Evolutionary conservation across 108 stramenopile species (phyloP).

Genomic region (Schizochytrium sp.): DNA sequence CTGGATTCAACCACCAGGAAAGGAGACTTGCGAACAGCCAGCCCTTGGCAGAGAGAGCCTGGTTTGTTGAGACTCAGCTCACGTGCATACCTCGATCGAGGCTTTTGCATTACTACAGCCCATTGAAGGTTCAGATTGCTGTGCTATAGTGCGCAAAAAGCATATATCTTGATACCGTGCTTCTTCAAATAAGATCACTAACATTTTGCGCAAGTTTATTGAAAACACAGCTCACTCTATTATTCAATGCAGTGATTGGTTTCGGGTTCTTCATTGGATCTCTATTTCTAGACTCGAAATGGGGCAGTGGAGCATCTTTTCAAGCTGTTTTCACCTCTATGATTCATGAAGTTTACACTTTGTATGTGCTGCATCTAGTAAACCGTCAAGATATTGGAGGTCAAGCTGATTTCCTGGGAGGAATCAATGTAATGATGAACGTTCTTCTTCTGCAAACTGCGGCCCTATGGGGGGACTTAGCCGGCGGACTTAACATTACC

Average conservation of each 20-base stretch:
- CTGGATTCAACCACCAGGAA: background rate
- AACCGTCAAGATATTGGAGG: background rate
- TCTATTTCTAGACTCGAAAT: slow-evolving; percentile 38
- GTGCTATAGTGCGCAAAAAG: too few species aligned
- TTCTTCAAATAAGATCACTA: too few species aligned
- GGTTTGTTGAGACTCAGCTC: too few species aligned
- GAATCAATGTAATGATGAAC: slow-evolving; percentile 21
- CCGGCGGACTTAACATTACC: background rate
- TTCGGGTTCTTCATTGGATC: slow-evolving; percentile 47
- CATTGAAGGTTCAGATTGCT: too few species aligned
- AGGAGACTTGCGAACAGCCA: background rate
- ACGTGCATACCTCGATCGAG: too few species aligned
- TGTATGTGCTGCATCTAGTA: slow-evolving; percentile 15
- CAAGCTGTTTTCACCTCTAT: slow-evolving; percentile 41
- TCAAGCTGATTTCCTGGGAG: slow-evolving; percentile 45
- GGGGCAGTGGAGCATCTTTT: slow-evolving; percentile 42
- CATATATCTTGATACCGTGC: too few species aligned
- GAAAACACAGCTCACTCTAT: background rate
- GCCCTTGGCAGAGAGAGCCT: background rate
- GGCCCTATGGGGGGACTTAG: slow-evolving; percentile 56
- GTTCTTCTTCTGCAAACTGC: slow-evolving; percentile 51
- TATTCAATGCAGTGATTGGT: slow-evolving; percentile 34
- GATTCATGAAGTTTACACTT: slow-evolving; percentile 41
- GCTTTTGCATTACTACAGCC: too few species aligned
- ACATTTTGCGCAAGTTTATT: too few species aligned